These are phyloP conservation scores for Pichia sorboxylosa DNA, from an alignment of 1,139 yeast species.

Conservation along the genomic window DNA sequence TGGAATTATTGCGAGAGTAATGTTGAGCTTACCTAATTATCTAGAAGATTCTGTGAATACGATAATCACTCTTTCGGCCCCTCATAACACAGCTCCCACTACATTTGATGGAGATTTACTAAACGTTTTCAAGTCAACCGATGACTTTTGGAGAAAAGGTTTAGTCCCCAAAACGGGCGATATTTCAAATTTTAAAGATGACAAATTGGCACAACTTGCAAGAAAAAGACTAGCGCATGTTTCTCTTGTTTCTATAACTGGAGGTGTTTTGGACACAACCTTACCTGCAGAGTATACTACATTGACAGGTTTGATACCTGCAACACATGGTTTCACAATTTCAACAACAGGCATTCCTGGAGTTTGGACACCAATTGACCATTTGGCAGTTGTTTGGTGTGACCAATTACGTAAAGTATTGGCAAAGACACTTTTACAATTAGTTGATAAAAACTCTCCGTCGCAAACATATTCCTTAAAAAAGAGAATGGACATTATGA, in stretches of 20 bases:
- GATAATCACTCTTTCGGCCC: conserved; percentile 79
- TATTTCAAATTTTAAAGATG: conserved; percentile 8
- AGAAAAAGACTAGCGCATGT: conserved; percentile 34
- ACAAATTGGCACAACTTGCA: conserved; percentile 26
- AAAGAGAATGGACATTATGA: conserved; percentile 48
- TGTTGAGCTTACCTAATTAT: conserved; percentile 73
- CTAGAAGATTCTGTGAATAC: conserved; percentile 63
- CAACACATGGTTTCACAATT: conserved; percentile 67
- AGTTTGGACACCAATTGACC: conserved; percentile 95
- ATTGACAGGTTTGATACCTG: conserved; percentile 61
- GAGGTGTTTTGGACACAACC: conserved; percentile 73
- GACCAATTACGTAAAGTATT: conserved; percentile 64
- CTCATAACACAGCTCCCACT: conserved; percentile 90
- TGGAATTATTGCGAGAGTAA: conserved; percentile 78
- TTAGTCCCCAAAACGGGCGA: conserved; percentile 19
- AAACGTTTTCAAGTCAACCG: conserved; percentile 60
- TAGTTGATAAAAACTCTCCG: conserved; percentile 37
- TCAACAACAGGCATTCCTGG: conserved; percentile 79
- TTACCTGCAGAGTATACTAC: conserved; percentile 92
- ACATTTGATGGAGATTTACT: conserved; percentile 87
- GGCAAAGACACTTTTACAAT: conserved; percentile 47
- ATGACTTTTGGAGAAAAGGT: conserved; percentile 71
- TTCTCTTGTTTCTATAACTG: conserved; percentile 69
- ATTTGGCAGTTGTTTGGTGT: conserved; percentile 96
- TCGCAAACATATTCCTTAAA: conserved; percentile 37